Base-by-base conservation (phyloP, 2,329 filamentous ascomycete species). In the Penicillium palitans region DNA sequence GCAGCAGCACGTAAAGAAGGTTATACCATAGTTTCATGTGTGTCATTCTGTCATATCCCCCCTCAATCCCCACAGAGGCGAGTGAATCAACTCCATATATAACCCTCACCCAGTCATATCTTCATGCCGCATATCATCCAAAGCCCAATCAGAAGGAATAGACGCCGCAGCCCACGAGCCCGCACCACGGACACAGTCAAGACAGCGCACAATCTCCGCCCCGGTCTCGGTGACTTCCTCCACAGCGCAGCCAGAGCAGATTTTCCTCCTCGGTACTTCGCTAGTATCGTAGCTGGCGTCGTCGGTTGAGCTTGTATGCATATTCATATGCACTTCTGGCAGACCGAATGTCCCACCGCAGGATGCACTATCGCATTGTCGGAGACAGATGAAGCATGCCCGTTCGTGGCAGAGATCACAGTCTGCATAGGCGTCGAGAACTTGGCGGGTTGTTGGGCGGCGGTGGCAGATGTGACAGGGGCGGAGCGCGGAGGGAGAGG, bases 391-490 rank as follows among this genome's bases (percentile, higher is more conserved):
- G 58, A 76, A 78, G 52, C 76, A 78, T 37, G 74, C 71, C 39
- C 75, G 68, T 42, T 74, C 59, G 9, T 66, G 66, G 52, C 76
- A 78, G 13, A 77, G 54, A 52, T 76, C 72, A 58, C 75, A 78
- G 57, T 78, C 73, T 17, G 74, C 72, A 57, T 78, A 78, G 3
- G 74, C 75, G 51, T 78, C 74, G 1, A 78, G 65, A 24, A 75
- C 66, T 48, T 74, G 70, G 19, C 70, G 70, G 2, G 75, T 78
- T 9, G 74, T 76, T 10, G 76, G 75, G 46, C 70, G 72, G 46
- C 76, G 69, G 55, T 78, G 72, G 51, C 76, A 78, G 55, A 78
- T 75, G 52, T 78, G 75, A 27, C 75, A 78, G 6, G 76, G 73
- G 12, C 73, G 68, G 9, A 78, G 68, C 3, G 68, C 66, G 2